Evolutionary conservation across 2,329 filamentous ascomycete genomes (phyloP).

Genomic region (Fusarium sp.): DNA sequence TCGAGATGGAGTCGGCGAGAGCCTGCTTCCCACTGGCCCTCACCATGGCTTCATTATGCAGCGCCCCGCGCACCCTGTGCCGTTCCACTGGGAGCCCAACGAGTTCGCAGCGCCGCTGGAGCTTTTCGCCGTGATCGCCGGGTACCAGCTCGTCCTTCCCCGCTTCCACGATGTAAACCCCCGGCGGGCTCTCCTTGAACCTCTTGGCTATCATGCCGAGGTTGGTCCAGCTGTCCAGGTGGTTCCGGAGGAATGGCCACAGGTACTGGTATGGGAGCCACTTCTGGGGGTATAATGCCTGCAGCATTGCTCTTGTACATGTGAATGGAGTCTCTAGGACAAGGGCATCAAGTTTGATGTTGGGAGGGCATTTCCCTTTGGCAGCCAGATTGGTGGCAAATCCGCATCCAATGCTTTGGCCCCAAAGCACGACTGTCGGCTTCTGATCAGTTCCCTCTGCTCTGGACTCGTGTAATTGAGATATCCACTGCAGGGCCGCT

Average conservation of each 20-base stretch:
- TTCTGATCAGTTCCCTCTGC: constrained; percentile 28
- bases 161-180: constrained; percentile 65
- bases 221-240: constrained; percentile 67
- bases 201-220: constrained; percentile 55
- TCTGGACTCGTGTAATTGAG: constrained; percentile 51
- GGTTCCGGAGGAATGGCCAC: constrained; percentile 77
- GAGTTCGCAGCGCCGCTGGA: constrained; percentile 61
- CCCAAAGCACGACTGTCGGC: constrained; percentile 73
- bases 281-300: constrained; percentile 79
- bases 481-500: constrained; percentile 73
- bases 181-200: constrained; percentile 45
- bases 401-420: constrained; percentile 81
- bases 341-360: constrained; percentile 60
- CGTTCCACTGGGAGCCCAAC: constrained; percentile 60
- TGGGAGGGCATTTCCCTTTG: constrained; percentile 48
- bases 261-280: constrained; percentile 84
- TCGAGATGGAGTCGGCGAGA: constrained; percentile 43
- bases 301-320: constrained; percentile 76
- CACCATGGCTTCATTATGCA: constrained; percentile 68
- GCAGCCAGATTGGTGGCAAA: constrained; percentile 73
- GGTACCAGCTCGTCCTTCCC: constrained; percentile 71
- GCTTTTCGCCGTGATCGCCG: constrained; percentile 58
- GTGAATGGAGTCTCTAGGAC: constrained; percentile 83
- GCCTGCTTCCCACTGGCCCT: constrained; percentile 47
- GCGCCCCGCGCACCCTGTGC: constrained; percentile 59